Evolutionary conservation across 2,329 filamentous ascomycete genomes (phyloP).

Genomic region (Cladosporium sp.): DNA sequence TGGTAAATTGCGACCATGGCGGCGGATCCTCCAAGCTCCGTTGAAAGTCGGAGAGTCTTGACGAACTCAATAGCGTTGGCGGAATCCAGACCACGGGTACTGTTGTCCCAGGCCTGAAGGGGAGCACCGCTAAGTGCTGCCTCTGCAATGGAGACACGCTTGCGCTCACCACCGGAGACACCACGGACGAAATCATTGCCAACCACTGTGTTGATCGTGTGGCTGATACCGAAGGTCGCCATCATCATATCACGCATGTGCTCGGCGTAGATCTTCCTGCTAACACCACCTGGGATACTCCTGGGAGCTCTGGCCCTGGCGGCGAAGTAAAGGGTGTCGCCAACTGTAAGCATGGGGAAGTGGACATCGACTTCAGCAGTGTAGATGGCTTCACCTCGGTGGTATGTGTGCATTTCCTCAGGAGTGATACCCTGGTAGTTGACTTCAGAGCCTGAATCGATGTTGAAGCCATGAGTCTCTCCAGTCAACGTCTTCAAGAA

Average conservation of each 20-base stretch:
- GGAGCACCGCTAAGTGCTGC: conserved; percentile 64
- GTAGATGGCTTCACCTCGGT: conserved; percentile 84
- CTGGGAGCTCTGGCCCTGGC: conserved; percentile 68
- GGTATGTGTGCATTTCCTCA: conserved; percentile 72
- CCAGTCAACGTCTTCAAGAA: conserved; percentile 82
- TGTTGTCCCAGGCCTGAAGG: conserved; percentile 72
- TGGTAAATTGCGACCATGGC: conserved; percentile 75
- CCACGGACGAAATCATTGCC: conserved; percentile 75
- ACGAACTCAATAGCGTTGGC: conserved; percentile 76
- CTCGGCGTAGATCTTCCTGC: conserved; percentile 55
- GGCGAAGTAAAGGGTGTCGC: conserved; percentile 77
- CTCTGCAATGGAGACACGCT: conserved; percentile 80
- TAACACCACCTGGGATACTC: conserved; percentile 59
- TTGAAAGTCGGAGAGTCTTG: conserved; percentile 67
- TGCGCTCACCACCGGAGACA: conserved; percentile 72
- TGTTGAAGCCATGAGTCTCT: conserved; percentile 75
- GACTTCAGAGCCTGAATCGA: conserved; percentile 70
- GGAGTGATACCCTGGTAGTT: conserved; percentile 79
- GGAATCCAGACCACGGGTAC: conserved; percentile 70
- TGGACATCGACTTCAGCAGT: conserved; percentile 82
- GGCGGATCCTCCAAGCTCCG: conserved; percentile 65
- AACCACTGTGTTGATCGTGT: conserved; percentile 71
- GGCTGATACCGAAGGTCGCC: conserved; percentile 73
- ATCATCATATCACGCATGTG: conserved; percentile 71
- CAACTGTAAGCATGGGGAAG: conserved; percentile 74